Base-by-base conservation (phyloP, 257 asterid species). In the Solanum pinnatisectum region DNA sequence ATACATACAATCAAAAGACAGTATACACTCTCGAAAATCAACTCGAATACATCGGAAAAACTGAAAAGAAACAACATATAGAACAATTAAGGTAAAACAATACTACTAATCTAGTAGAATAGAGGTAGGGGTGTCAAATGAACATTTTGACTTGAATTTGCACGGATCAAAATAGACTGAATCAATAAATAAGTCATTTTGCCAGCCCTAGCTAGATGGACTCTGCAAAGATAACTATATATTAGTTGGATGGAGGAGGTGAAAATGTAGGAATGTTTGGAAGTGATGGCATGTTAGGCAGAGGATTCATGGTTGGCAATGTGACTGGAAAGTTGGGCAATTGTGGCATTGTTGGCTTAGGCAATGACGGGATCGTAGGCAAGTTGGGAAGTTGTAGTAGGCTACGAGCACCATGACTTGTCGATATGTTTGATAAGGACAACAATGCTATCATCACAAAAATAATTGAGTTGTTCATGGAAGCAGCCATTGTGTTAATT, bases 221-320 rank as follows among this genome's bases (percentile, higher is more conserved):
- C 65, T 4, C 71, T 23, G 7, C 71, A 63, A 63, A 63, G 71
- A 63, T 60, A 60, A 60, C 65, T 60, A 22, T 22, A 20, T 20
- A 60, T 44, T 40, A 63, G 77, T 65, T 65, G n/a, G 87, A 85
- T 84, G 87, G 87, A 65, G 87, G 79, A 8, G 87, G 87, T 13
- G 79, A 84, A n/a, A 84, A 76, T 5, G 52, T 77, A 1, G 87
- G 87, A 36, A 84, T 84, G 18, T 2, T 35, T 42, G 63, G 87
- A 25, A 84, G 36, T 15, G 73, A 60, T 10, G 76, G 76, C 76
- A 70, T 70, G 76, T 70, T 70, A 33, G 23, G 23, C 22, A 68
- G 74, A 68, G 74, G 74, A 27, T 68, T 68, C 5, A 6, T 11
- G 10, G 67, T 59, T 59, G 87, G 87, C 4, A 84, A 52, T 60